phyloP scores from a whole-genome alignment of 176 grass and related monocot genomes.

The Juncus effusus region DNA sequence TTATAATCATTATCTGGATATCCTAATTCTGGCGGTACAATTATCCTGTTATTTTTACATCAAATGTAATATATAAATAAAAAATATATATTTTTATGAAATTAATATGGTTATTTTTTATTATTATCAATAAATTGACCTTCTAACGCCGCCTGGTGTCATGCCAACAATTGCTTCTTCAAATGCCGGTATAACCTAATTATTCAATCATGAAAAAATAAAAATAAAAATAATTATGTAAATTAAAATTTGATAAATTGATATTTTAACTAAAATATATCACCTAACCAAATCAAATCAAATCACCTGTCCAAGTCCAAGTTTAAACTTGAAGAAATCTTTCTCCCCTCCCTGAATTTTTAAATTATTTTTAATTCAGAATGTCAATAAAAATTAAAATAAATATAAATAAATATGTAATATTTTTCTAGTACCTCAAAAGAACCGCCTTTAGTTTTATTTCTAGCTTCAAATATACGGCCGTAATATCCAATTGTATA shows the following conservation, averaged over 20 bases:
- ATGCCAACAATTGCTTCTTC: constrained; percentile 88
- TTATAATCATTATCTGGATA: constrained; percentile 79
- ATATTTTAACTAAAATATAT: constrained; percentile 12
- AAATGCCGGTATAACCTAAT: constrained; percentile 97
- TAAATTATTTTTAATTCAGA: not conserved
- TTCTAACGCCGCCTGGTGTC: constrained; percentile 70
- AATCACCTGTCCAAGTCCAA: constrained; percentile 74
- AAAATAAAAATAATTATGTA: constrained; percentile 3
- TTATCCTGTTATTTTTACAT: constrained; percentile 48
- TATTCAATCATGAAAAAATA: constrained; percentile 6
- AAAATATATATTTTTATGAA: not conserved
- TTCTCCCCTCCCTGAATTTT: constrained; percentile 83
- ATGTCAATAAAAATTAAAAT: no score
- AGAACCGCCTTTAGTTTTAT: constrained; percentile 99
- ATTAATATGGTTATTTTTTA: not conserved
- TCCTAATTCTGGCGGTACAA: constrained; percentile 83
- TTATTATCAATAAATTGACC: constrained; percentile 29
- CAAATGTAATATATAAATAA: not conserved
- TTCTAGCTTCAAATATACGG: constrained; percentile 95
- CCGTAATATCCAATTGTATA: constrained; percentile 99
- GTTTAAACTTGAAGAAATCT: constrained; percentile 87
- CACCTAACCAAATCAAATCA: constrained; percentile 24
- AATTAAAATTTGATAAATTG: not conserved
- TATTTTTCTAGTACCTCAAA: constrained; percentile 61
- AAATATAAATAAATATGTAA: constrained; percentile 16